Base-by-base conservation (phyloP, 345 rosid species). In the Eucalyptus lansdowneana region DNA sequence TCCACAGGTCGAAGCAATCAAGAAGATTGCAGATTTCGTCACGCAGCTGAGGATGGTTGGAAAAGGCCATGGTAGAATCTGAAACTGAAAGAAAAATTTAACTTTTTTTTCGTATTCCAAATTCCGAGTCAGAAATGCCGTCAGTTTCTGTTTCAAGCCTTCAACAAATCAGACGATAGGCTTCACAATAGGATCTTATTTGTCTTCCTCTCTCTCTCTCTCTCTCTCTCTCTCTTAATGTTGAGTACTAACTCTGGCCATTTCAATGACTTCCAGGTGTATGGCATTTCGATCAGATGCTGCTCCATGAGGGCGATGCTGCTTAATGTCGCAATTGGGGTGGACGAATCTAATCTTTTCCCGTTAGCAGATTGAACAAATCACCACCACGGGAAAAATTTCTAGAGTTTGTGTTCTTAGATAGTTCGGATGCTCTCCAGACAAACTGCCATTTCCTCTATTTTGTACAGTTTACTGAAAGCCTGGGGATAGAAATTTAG, bases 21-120 rank as follows among this genome's bases (percentile, higher is more conserved):
- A 97, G 93, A 95, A 94, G 90, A 93, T 96, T 49, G 89, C 98
- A n/a, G 98, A 96, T 88, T 97, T 94, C 62, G 99, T 97, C 89
- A 93, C 99, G 87, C 99, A 95, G 91, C 91, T 97, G 89, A 95
- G 99, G 90, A 95, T 94, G 89, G 91, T 97, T 5, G 99, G 98
- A 88, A 97, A 97, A 90, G 99, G 99, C 89, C 99, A 97, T 45
- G 99, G 99, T 97, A 96, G 94, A 22, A 25, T 47, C 80, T 7
- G 27, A 76, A 76, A 76, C 85, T 27, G 29, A 76, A 76, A 76
- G 47, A 42, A 1, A 40, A 11, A 21, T 25, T 25, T 40, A 22
- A 11, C 7, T 19, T 19, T 42, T 11, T 76, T 76, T 21, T 40
- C 6, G 29, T 40, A 76, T 76, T 37, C 85, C 27, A 37, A 37